Evolutionary conservation across 2,329 filamentous ascomycete species (phyloP).

Genomic region (Penicillium sumatraense): DNA sequence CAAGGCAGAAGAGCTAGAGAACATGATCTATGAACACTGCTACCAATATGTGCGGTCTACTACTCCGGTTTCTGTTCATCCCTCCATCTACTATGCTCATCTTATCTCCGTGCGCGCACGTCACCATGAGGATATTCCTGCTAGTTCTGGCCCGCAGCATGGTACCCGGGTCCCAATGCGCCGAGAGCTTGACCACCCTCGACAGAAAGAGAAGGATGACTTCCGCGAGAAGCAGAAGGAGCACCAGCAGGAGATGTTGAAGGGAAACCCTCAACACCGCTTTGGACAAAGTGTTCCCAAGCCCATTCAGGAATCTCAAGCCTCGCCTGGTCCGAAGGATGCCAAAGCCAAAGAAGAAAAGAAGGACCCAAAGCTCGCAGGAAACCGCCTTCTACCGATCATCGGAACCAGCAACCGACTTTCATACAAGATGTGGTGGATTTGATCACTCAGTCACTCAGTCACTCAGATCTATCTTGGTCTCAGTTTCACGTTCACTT

Average conservation of each 20-base stretch:
- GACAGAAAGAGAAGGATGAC: conserved; percentile 28
- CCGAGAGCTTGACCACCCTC: conserved; percentile 31
- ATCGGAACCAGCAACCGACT: conserved; percentile 9
- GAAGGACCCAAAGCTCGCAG: background rate
- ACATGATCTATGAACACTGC: conserved; percentile 91
- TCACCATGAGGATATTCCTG: conserved; percentile 66
- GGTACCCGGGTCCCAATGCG: conserved; percentile 42
- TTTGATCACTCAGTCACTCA: conserved; percentile 5
- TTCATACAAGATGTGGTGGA: conserved; percentile 17
- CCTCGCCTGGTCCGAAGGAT: background rate
- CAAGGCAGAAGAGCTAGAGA: conserved; percentile 71
- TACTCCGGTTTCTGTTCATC: conserved; percentile 79
- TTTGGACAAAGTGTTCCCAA: background rate
- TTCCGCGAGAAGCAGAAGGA: background rate
- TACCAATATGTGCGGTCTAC: conserved; percentile 93
- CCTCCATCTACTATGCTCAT: conserved; percentile 95
- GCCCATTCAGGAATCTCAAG: background rate
- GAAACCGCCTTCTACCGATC: conserved; percentile 4
- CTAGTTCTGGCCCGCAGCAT: conserved; percentile 45
- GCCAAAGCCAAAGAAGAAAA: background rate
- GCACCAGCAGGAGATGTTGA: background rate
- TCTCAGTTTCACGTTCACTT: background rate
- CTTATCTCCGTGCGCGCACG: conserved; percentile 80
- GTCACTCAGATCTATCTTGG: background rate
- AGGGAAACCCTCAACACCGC: background rate